Percentiles rank a stretch among this genome's conserved stretches.
Conservation (phyloP, 2,329 filamentous ascomycete species). For the Blastomyces emzantsi region DNA sequence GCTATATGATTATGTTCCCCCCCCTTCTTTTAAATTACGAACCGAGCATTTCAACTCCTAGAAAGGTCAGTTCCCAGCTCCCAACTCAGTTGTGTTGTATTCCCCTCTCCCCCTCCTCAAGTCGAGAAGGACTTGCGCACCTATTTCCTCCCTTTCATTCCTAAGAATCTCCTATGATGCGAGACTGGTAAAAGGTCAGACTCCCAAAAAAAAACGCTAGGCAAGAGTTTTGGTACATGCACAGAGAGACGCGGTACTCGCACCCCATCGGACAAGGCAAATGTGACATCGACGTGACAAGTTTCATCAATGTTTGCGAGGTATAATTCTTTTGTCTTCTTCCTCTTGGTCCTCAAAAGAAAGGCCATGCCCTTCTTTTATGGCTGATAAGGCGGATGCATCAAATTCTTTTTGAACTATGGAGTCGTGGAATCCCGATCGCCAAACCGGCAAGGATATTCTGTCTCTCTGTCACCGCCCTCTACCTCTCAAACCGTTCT, state of each 20-base stretch:
- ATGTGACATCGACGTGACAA: not conserved
- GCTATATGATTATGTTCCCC: not conserved
- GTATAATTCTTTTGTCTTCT: not conserved
- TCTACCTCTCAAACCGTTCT: not conserved
- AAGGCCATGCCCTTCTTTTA: not conserved
- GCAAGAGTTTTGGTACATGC: constrained; percentile 16
- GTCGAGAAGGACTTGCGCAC: not conserved
- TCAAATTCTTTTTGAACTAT: not conserved
- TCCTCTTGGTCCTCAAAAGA: constrained; percentile 2
- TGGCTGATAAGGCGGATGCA: not conserved
- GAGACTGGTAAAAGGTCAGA: constrained; percentile 42
- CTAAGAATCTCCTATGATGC: constrained; percentile 34
- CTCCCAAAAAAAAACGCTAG: constrained; percentile 15
- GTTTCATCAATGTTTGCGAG: not conserved
- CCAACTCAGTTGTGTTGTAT: not conserved
- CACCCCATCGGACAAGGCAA: not conserved
- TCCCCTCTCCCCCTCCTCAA: not conserved
- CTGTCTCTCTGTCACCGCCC: not conserved
- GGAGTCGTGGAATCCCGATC: not conserved
- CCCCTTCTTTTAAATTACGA: not conserved
- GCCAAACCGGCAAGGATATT: not conserved
- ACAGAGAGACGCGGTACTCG: constrained; percentile 7
- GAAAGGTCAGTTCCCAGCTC: not conserved
- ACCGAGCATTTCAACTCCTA: not conserved
- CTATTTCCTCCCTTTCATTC: constrained; percentile 11